These are phyloP conservation scores for Phytophthora parvispora DNA, from an alignment of 352 stramenopile genomes.

Conservation along the genomic window DNA sequence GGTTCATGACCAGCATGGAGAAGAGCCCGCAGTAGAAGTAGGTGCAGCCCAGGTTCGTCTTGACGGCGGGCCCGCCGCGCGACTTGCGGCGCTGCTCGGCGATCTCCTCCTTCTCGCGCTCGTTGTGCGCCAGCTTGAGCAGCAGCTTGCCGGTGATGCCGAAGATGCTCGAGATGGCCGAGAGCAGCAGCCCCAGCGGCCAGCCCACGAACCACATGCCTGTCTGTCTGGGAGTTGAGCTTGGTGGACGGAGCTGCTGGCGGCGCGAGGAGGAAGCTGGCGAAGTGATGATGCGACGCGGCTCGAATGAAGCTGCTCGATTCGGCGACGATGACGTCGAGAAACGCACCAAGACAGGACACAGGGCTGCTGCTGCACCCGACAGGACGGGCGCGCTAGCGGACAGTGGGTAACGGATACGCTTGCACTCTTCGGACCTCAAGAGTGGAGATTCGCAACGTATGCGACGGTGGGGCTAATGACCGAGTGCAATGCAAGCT, in stretches of 20 bases:
- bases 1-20: conserved; percentile 85
- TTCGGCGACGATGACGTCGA: conserved; percentile 32
- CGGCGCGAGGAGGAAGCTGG: no score
- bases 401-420: conserved; percentile 5
- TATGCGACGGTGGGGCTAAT: not conserved
- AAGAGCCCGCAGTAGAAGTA: conserved; percentile 81
- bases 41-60: conserved; percentile 56
- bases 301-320: conserved; percentile 16
- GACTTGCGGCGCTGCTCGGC: conserved; percentile 39
- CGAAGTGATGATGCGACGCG: conserved; percentile 22
- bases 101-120: conserved; percentile 71
- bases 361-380: not conserved
- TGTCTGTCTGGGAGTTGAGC: not conserved
- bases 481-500: not conserved
- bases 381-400: conserved; percentile 7
- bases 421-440: no score
- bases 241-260: not conserved
- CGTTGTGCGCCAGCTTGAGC: conserved; percentile 84
- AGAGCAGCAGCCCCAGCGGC: conserved; percentile 82
- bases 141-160: conserved; percentile 86
- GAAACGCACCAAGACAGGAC: conserved; percentile 20
- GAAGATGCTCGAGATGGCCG: conserved; percentile 80
- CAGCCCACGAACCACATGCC: conserved; percentile 70
- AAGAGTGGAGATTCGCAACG: conserved; percentile 2
- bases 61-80: not conserved